Evolutionary conservation across 257 asterid genomes (phyloP).

Genomic region (Solanum appendiculatum): DNA sequence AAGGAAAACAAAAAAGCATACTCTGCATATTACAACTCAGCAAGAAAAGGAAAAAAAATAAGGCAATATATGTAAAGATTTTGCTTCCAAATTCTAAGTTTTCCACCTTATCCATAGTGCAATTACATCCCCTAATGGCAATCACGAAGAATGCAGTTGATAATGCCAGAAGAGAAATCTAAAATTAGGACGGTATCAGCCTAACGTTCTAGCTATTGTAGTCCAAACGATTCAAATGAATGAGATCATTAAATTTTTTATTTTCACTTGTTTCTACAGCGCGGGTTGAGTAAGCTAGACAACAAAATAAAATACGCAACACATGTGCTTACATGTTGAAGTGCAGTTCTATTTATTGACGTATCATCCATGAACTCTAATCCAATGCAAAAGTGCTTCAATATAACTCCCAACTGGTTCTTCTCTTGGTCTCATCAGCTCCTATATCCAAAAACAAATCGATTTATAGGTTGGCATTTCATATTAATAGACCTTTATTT

Average conservation of each 20-base stretch:
- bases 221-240: background rate
- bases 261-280: background rate
- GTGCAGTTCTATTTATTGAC: background rate
- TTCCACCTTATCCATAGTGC: background rate
- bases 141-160: background rate
- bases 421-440: constrained; percentile 1
- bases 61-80: background rate
- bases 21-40: background rate
- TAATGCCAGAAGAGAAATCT: background rate
- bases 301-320: background rate
- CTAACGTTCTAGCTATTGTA: background rate
- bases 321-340: background rate
- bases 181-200: background rate
- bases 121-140: background rate
- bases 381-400: background rate
- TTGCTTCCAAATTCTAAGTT: background rate
- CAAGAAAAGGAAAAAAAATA: background rate
- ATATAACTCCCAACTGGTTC: constrained; percentile 1
- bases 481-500: background rate
- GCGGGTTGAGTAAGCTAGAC: background rate
- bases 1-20: background rate
- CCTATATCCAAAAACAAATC: background rate
- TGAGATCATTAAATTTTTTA: background rate
- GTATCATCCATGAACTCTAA: background rate
- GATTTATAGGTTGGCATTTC: background rate